Base-by-base conservation (phyloP, 768 basidiomycete species). In the Strobilomyces dryophilus region DNA sequence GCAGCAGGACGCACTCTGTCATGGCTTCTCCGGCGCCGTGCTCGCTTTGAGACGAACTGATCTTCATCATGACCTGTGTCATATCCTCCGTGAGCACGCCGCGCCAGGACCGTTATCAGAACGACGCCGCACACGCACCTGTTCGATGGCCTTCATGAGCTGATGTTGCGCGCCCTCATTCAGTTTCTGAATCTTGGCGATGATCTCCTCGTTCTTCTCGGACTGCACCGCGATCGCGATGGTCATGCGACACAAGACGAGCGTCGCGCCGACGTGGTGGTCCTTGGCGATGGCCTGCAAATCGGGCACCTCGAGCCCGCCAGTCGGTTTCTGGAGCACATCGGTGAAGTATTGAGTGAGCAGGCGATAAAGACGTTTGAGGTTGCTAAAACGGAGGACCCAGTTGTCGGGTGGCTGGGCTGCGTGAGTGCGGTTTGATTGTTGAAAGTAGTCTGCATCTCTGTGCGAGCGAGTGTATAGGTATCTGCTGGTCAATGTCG, bases 141-240 rank as follows among this genome's bases (percentile, higher is more conserved):
- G 88, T 70, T 97, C 94, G 54, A 97, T 95, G 37, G 91, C 89
- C 70, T 81, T 87, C 95, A 97, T 98, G 49, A 97, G 73, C 63
- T 83, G 78, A 66, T 92, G 89, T 72, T 97, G 94, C 64, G 93
- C 85, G 17, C 73, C 77, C 69, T 95, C 89, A 55, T 81, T 86
- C 56, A 97, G 69, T 2, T 80, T 78, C 63, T 95, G 93, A 34
- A 98, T 98, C 71, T 83, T 88, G 66, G 83, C 85, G 55, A 98
- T 93, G 59, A 95, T 87, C 57, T 85, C 82, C 73, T 92, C 84
- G 63, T 95, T 95, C 67, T 81, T 81, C 66, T 89, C 87, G 63
- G 89, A 93, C 70, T 95, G 92, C 10, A 94, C 92, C 1, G 87
- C 85, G 59, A 93, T 88, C 20, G 87, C 89, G 44, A 95, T 85